These are phyloP conservation scores for Aristolochia californica DNA, from an alignment of 164 flowering plant species.

Conservation along the genomic window DNA sequence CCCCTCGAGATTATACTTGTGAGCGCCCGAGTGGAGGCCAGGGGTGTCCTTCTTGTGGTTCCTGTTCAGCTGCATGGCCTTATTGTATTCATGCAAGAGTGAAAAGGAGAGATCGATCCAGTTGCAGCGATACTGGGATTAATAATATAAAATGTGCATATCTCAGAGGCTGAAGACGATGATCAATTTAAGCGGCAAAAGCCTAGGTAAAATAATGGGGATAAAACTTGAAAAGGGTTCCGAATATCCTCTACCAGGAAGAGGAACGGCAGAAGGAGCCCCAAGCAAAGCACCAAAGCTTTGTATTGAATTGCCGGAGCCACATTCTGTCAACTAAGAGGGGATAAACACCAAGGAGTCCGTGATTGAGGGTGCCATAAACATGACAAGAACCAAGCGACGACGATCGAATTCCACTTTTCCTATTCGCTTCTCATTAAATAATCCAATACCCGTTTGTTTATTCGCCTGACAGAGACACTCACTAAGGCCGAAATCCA, in stretches of 20 bases:
- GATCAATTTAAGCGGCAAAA: too few relatives aligned
- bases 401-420: slow-evolving; percentile 21
- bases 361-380: slow-evolving; percentile 26
- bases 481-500: slow-evolving; percentile 16
- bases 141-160: too few relatives aligned
- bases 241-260: slow-evolving; percentile 14
- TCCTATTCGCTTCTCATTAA: slow-evolving; percentile 4
- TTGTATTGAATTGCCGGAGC: slow-evolving; percentile 5
- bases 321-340: slow-evolving; percentile 26
- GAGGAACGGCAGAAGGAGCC: slow-evolving; percentile 12
- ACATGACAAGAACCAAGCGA: slow-evolving; percentile 31
- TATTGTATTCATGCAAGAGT: background rate
- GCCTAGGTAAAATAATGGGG: background rate
- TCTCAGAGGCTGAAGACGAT: too few relatives aligned
- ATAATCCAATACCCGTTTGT: slow-evolving; percentile 16
- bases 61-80: too few relatives aligned
- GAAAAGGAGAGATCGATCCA: background rate
- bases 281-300: slow-evolving; percentile 13
- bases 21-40: too few relatives aligned
- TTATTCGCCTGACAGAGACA: slow-evolving; percentile 27
- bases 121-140: too few relatives aligned
- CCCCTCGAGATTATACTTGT: too few relatives aligned
- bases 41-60: too few relatives aligned
- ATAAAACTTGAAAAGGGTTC: slow-evolving; percentile 3
- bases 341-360: slow-evolving; percentile 19